Evolutionary conservation across 176 grass and related monocot species (phyloP).

Genomic region (Guadua angustifolia): DNA sequence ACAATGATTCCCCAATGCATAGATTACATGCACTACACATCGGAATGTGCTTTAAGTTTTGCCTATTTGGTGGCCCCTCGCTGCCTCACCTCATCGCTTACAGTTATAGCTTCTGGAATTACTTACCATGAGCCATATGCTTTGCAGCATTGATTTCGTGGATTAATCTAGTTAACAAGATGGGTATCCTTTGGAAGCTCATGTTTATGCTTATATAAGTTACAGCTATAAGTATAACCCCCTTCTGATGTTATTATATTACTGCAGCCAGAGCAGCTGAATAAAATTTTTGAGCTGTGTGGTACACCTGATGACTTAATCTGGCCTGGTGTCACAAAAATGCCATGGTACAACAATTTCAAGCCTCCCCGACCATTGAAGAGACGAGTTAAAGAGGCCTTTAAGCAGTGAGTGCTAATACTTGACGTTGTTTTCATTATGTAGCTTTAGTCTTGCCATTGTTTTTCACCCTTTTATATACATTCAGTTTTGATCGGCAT

Average conservation of each 20-base stretch:
- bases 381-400: constrained; percentile 83
- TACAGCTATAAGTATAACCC: not conserved
- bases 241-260: constrained; percentile 11
- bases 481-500: constrained; percentile 90
- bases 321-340: constrained; percentile 96
- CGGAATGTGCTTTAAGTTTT: not conserved
- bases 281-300: constrained; percentile 91
- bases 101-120: not conserved
- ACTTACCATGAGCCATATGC: not conserved
- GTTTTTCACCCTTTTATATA: not conserved
- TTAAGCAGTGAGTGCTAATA: constrained; percentile 79
- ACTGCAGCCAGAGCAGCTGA: constrained; percentile 86
- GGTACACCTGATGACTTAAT: constrained; percentile 86
- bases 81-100: not conserved
- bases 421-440: constrained; percentile 19
- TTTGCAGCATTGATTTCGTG: not conserved
- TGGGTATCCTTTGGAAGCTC: not conserved
- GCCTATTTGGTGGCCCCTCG: not conserved
- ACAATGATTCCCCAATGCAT: not conserved
- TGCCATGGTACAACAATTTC: constrained; percentile 99
- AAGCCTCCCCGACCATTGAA: constrained; percentile 78
- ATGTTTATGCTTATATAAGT: not conserved
- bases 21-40: not conserved
- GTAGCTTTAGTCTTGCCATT: constrained; percentile 7
- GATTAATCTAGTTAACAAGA: not conserved